Evolutionary conservation across 2,329 filamentous ascomycete species (phyloP).

Genomic region (Fusarium sp.): DNA sequence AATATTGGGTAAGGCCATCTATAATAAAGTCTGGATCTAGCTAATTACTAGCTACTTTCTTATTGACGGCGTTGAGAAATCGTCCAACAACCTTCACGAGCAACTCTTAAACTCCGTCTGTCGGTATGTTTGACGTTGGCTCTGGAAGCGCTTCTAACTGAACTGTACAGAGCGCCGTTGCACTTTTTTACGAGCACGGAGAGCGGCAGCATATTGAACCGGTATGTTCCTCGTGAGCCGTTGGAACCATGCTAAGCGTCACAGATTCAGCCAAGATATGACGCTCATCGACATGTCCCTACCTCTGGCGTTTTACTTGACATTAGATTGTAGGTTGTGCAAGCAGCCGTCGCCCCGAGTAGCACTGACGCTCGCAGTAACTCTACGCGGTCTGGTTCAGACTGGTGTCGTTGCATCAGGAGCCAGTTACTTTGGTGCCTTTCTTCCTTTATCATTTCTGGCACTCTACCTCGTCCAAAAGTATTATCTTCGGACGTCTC

Average conservation of each 20-base stretch:
- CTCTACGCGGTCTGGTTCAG: constrained; percentile 39
- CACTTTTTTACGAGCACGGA: constrained; percentile 54
- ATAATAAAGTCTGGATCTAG: not conserved
- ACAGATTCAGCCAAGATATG: constrained; percentile 55
- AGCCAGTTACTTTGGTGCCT: constrained; percentile 47
- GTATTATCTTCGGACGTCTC: constrained; percentile 61
- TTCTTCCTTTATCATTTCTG: constrained; percentile 53
- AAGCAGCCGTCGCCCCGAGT: fast-evolving
- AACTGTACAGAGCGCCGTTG: constrained; percentile 48
- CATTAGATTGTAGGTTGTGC: constrained; percentile 43
- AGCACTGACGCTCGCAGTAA: constrained; percentile 38
- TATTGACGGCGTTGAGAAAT: constrained; percentile 36
- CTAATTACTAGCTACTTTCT: constrained; percentile 36
- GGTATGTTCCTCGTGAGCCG: constrained; percentile 36
- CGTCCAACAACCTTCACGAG: constrained; percentile 37
- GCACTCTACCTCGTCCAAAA: constrained; percentile 57
- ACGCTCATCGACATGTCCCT: constrained; percentile 53
- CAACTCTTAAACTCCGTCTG: constrained; percentile 37
- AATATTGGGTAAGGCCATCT: constrained; percentile 16
- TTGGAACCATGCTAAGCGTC: constrained; percentile 29
- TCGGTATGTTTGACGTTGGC: not conserved
- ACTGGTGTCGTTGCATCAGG: constrained; percentile 41
- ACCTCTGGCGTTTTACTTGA: constrained; percentile 45
- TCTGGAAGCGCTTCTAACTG: not conserved
- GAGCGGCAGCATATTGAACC: constrained; percentile 53